Percentiles rank a stretch among this genome's conserved stretches.
These are phyloP conservation scores for Rhododendron ovatum DNA, from an alignment of 148 eudicot species.

Conservation along the genomic window DNA sequence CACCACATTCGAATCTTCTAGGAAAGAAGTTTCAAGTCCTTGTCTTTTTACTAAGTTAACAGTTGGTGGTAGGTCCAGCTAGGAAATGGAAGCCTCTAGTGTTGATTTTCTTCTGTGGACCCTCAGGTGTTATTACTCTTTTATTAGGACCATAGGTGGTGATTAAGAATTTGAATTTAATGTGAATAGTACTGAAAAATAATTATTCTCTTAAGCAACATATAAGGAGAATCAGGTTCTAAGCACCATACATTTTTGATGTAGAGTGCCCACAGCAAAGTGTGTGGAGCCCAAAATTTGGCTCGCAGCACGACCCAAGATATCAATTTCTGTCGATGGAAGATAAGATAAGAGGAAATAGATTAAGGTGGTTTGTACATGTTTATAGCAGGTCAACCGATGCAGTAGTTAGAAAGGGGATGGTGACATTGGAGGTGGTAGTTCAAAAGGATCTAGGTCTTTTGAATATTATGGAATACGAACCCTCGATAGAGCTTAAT, in stretches of 20 bases:
- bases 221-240: background rate
- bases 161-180: background rate
- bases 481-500: background rate
- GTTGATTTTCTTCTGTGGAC: background rate
- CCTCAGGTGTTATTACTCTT: background rate
- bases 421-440: background rate
- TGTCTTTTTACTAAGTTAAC: background rate
- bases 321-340: background rate
- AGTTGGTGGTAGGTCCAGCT: background rate
- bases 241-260: background rate
- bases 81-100: background rate
- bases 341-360: background rate
- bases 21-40: background rate
- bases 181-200: background rate
- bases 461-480: background rate
- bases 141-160: background rate
- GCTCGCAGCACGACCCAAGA: background rate
- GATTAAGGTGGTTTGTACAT: background rate
- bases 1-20: background rate
- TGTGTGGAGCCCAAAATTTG: background rate
- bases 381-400: background rate
- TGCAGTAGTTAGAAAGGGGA: background rate
- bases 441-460: background rate
- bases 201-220: background rate
- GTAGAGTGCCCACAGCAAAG: background rate